phyloP scores from a whole-genome alignment of 192 early-diverging fungal genomes.

The Funneliformis mosseae region DNA sequence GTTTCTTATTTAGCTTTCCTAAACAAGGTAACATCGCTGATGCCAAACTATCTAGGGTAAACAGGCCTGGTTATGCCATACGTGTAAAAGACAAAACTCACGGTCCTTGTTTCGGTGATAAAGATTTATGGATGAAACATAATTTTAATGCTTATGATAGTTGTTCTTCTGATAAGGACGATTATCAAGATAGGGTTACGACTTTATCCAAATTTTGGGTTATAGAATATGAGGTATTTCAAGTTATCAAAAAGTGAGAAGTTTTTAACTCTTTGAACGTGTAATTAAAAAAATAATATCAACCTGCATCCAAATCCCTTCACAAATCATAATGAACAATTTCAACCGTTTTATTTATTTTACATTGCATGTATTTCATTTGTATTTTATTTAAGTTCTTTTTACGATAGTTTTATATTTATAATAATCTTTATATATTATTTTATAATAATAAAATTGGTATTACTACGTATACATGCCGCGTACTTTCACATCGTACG shows the following conservation, averaged over 20 bases:
- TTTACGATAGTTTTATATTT: background rate
- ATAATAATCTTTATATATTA: too few species aligned
- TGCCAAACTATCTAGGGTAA: conserved; percentile 13
- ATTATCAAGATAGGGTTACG: conserved; percentile 16
- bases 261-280: too few species aligned
- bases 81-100: conserved; percentile 20
- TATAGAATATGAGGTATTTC: conserved; percentile 21
- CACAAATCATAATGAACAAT: background rate
- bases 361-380: background rate
- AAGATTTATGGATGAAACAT: conserved; percentile 29
- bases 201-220: conserved; percentile 23
- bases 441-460: too few species aligned
- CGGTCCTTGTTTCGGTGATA: conserved; percentile 26
- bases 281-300: too few species aligned
- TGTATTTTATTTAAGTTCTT: background rate
- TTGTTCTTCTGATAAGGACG: conserved; percentile 21
- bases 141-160: conserved; percentile 28
- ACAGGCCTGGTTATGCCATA: background rate
- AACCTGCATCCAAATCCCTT: background rate
- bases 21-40: conserved; percentile 14
- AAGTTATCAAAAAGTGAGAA: conserved; percentile 7
- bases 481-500: too few species aligned
- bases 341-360: background rate
- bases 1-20: conserved; percentile 19
- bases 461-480: too few species aligned